Percentiles rank a stretch among this genome's conserved stretches.
Evolutionary conservation across 345 rosid genomes (phyloP).

Genomic region (Leavenworthia alabamica): DNA sequence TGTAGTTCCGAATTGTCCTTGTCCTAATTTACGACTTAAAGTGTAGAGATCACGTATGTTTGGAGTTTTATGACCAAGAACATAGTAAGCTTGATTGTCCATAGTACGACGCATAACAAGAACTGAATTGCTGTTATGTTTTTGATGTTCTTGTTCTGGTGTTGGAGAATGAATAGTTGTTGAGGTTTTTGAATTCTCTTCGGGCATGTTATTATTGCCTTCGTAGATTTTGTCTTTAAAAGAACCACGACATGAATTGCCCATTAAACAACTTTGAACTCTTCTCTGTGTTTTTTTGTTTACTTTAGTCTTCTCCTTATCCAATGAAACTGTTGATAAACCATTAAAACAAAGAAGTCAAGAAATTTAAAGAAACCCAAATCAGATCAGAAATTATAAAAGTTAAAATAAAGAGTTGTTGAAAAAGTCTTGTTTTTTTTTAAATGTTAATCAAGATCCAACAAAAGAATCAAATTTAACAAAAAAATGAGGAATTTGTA

Average conservation of each 20-base stretch:
- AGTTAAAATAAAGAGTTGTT: conserved; percentile 7
- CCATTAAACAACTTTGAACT: conserved; percentile 78
- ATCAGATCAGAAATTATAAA: conserved; percentile 25
- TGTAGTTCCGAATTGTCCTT: conserved; percentile 96
- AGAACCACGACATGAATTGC: conserved; percentile 98
- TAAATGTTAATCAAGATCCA: conserved; percentile 25
- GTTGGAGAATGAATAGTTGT: conserved; percentile 42
- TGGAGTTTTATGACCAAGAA: conserved; percentile 84
- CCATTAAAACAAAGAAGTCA: conserved; percentile 2
- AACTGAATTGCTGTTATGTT: conserved; percentile 29
- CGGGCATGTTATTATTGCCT: conserved; percentile 65
- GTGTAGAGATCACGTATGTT: conserved; percentile 80
- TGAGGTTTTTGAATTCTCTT: conserved; percentile 40
- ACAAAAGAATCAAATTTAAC: background rate
- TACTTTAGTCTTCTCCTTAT: conserved; percentile 35
- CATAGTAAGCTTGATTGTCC: conserved; percentile 68
- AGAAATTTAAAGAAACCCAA: background rate
- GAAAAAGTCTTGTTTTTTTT: conserved; percentile 17
- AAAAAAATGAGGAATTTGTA: background rate
- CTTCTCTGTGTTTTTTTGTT: conserved; percentile 21
- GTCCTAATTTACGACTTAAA: conserved; percentile 83
- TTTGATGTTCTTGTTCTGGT: conserved; percentile 30
- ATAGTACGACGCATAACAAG: conserved; percentile 44
- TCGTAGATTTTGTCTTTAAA: conserved; percentile 63
- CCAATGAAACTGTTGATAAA: conserved; percentile 15